Evolutionary conservation across 2,329 filamentous ascomycete species (phyloP), one percentile per base, ranked within the genome.

Genomic region (Aspergillus spinulosporus): DNA sequence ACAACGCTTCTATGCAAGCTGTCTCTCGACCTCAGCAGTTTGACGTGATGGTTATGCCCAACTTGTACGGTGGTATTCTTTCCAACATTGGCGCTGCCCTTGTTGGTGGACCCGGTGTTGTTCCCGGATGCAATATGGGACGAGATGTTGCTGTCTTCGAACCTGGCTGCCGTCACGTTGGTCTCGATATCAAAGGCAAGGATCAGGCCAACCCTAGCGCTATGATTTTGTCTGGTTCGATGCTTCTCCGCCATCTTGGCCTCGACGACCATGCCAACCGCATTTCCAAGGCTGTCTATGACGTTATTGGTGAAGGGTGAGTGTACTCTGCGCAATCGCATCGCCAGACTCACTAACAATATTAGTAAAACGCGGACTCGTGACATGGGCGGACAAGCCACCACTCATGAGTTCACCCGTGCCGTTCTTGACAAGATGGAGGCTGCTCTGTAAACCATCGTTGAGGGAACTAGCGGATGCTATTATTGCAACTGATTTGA

Each of bases 31-130:
- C 94, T 61, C 94, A 97, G 81, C 94, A 99, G 80, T 99, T 99
- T 75, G 94, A 99, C 76, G 94, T 99, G 70, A 90, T 99, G 88
- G 94, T 99, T 77, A 97, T 97, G 92, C 94, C 94, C 72, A 99
- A 99, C 84, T 82, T 97, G 73, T 97, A 97, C 85, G 93, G 93
- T 78, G 92, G 93, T 75, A 99, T 99, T 71, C 84, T 99, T 65
- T 97, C 94, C 82, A 99, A 99, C 85, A 95, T 99, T 72, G 93
- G 92, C 67, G 93, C 94, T 70, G 94, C 93, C 63, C 89, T 99
- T 39, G 94, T 99, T 67, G 94, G 94, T 74, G 94, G 94, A 52
- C 93, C 94, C 53, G 94, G 94, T 78, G 90, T 99, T 66, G 94
- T 99, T 44, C 94, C 94, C 59, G 94, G 94, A 70, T 97, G 92